Base-by-base conservation (phyloP, 179 eudicot species). In the Vitellaria paradoxa region DNA sequence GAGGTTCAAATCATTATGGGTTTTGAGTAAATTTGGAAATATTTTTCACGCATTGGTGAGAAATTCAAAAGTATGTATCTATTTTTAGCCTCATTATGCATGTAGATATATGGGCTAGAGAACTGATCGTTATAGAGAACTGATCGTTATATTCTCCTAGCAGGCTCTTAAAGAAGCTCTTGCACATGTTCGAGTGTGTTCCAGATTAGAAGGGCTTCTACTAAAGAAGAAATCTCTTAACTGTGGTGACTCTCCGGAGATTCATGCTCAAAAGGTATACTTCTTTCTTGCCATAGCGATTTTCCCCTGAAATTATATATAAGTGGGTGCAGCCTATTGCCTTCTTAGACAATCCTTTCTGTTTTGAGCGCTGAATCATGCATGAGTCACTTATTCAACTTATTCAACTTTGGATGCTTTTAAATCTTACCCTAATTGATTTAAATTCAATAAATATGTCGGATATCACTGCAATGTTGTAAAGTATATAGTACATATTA, bases 241-340 rank as follows among this genome's bases (percentile, higher is more conserved):
- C 60, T 78, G 64, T 82, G 96, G 97, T 24, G 93, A 89, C 82
- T 84, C 93, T 76, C 83, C 87, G 11, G 91, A 93, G 81, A 67
- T 72, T 84, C 91, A 88, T 87, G 85, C 91, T 72, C 90, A 89
- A 72, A 93, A 93, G 96, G 96, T 92, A 78, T 72, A 45, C 47
- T 61, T 52, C 42, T 68, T 7, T 68, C 24, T 45, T 66, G 40
- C 21, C 13, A 18, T 6, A 5, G 72, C n/a, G 20, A 37, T 65
- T 20, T 64, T 70, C 52, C 63, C 14, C 45, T 9, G 23, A 46
- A 24, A 65, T n/a, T 65, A 37, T 11, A 45, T 45, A 65, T 21
- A 9, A 17, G 18, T 18, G 47, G 62, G 45, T 72, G 12, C 46
- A 17, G 37, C 20, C 62, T 72, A 62, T 15, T 69, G 47, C 55